Evolutionary conservation across 495 filamentous ascomycete species (phyloP).

Genomic region (Pyrenula massariospora): DNA sequence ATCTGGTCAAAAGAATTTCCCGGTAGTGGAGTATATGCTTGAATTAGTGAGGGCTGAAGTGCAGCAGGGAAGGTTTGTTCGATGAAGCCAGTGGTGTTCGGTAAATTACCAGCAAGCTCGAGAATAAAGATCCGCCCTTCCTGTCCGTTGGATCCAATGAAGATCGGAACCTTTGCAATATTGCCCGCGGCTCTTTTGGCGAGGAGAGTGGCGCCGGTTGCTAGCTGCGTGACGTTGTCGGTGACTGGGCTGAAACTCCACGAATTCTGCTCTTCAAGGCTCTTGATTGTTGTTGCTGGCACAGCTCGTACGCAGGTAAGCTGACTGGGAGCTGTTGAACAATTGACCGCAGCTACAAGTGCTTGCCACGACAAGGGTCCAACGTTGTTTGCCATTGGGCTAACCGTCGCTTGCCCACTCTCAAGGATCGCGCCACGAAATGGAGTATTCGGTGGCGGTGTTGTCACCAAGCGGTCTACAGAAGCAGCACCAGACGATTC

Average conservation of each 20-base stretch:
- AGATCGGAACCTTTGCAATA: conserved; percentile 10
- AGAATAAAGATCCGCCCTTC: conserved; percentile 8
- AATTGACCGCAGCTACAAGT: conserved; percentile 5
- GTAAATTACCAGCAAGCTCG: conserved; percentile 4
- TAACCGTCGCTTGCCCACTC: conserved; percentile 9
- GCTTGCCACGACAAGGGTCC: conserved; percentile 5
- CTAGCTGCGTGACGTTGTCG: conserved; percentile 4
- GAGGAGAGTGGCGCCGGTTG: background rate
- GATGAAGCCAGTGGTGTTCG: background rate
- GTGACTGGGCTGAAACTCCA: conserved; percentile 1
- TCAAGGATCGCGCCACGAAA: conserved; percentile 18
- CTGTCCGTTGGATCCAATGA: conserved; percentile 11
- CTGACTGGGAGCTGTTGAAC: background rate
- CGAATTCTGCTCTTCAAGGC: background rate
- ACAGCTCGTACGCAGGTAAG: conserved; percentile 2
- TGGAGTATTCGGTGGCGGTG: conserved; percentile 6
- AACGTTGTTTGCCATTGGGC: background rate
- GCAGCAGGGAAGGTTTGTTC: background rate
- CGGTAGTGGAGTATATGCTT: background rate
- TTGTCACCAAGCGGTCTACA: conserved; percentile 10
- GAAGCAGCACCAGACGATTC: conserved; percentile 15
- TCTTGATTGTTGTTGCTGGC: background rate
- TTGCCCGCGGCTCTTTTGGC: background rate
- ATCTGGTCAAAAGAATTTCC: background rate
- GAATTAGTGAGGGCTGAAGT: background rate